Percentiles rank a stretch among this genome's conserved stretches.
Conservation (phyloP, 208 protist species). For the Acanthamoeba royreba region DNA sequence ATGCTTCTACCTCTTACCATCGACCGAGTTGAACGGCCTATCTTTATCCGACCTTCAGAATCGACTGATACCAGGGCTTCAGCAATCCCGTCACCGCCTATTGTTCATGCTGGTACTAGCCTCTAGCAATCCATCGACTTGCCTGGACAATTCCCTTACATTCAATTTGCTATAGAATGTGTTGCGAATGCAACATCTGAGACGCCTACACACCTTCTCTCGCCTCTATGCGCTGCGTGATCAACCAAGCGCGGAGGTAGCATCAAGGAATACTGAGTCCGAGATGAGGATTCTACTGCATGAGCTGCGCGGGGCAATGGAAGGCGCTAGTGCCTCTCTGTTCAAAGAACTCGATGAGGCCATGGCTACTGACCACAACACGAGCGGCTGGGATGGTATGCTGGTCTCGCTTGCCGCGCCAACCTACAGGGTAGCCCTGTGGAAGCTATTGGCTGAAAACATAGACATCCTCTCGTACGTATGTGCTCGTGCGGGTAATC, state of each 20-base stretch:
- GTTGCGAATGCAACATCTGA: neutral
- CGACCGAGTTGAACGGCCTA: neutral
- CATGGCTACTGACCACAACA: neutral
- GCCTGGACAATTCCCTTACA: neutral
- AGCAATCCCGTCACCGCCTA: neutral
- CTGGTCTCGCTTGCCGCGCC: neutral
- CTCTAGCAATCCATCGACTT: too few relatives aligned
- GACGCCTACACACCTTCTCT: neutral
- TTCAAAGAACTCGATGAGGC: neutral
- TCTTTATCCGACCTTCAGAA: neutral
- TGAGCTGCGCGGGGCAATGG: neutral
- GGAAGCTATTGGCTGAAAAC: slow-evolving; percentile 39
- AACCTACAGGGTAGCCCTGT: neutral
- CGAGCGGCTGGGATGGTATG: slow-evolving; percentile 34
- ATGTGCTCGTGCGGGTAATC: neutral
- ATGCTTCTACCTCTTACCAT: slow-evolving; percentile 24
- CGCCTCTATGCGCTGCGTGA: slow-evolving; percentile 26
- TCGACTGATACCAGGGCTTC: neutral
- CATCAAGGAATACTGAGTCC: neutral
- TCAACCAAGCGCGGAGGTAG: neutral
- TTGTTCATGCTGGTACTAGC: neutral
- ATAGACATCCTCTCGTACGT: neutral
- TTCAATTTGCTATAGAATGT: neutral
- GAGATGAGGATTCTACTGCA: neutral
- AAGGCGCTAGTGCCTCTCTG: neutral